Evolutionary conservation across 2,329 filamentous ascomycete species (phyloP), one percentile per base, ranked within the genome.

Genomic region (Trichoderma hamatum): DNA sequence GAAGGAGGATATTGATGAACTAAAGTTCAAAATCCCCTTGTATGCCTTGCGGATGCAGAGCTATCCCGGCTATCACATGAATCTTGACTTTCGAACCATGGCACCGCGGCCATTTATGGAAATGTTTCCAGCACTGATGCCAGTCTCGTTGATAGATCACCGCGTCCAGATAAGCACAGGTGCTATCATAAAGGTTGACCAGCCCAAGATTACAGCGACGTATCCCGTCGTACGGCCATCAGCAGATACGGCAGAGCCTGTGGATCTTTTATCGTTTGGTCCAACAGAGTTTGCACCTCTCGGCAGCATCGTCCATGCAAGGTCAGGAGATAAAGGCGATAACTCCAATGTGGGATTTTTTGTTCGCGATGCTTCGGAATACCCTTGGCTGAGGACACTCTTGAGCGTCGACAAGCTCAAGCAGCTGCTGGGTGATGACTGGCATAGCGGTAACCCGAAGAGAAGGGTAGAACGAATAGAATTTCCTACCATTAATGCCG

Each of bases 331-430:
- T 62, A 85, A 84, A 69, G 82, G 78, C 0, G 77, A 78, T 0
- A 80, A 84, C 71, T 78, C 77, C 36, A 84, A 84, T 60, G 76
- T 83, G 4, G 83, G 82, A 0, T 79, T 84, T 70, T 87, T 82
- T 71, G 81, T 83, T 5, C 75, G 80, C 5, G 71, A 79, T 21
- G 74, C 75, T 1, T 80, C 83, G 56, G 82, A 84, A 72, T 85
- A 80, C 71, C 77, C 81, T 5, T 84, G 83, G 83, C 71, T 85
- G 16, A 77, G 81, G 43, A 76, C 75, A 1, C 55, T 84, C 5
- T 74, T 86, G 72, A 84, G 78, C 0, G 73, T 76, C 10, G 74
- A 75, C 1, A 80, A 77, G 19, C 71, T 86, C 54, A 76, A 78
- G 30, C 75, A 76, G 30, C 69, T 82, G 3, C 73, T 82, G 39